Conservation (phyloP, 768 basidiomycete genomes). For the Calocera viscosa region DNA sequence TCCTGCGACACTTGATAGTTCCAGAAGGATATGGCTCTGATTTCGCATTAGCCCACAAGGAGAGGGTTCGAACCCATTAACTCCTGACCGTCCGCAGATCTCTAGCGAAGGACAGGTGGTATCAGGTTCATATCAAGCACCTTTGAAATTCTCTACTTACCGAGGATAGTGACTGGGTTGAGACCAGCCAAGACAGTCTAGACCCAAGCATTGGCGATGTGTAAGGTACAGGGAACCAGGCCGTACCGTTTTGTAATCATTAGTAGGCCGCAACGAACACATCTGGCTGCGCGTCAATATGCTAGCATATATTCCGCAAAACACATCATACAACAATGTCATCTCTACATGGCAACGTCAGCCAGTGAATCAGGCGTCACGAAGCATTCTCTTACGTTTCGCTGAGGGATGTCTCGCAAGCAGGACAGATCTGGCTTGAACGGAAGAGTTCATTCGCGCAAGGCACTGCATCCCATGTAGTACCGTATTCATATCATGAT, state of each 20-base stretch:
- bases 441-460: conserved; percentile 79
- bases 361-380: conserved; percentile 21
- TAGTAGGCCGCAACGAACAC: conserved; percentile 70
- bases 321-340: conserved; percentile 50
- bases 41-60: not conserved
- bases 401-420: conserved; percentile 65
- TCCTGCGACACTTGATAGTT: conserved; percentile 84
- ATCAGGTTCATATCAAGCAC: not conserved
- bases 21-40: conserved; percentile 78
- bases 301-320: not conserved
- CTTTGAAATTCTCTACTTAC: not conserved
- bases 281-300: conserved; percentile 36
- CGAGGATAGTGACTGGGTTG: conserved; percentile 54
- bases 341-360: conserved; percentile 30
- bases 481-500: not conserved
- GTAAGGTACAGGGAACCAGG: not conserved
- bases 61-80: too few species aligned
- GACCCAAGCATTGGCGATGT: conserved; percentile 10
- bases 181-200: conserved; percentile 79
- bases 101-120: conserved; percentile 28
- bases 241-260: conserved; percentile 78
- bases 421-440: conserved; percentile 64
- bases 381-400: conserved; percentile 50
- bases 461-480: conserved; percentile 39
- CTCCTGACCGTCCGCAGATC: conserved; percentile 56